These are phyloP conservation scores for Mucor piriformis DNA, from an alignment of 371 early-diverging fungal genomes.

Conservation along the genomic window DNA sequence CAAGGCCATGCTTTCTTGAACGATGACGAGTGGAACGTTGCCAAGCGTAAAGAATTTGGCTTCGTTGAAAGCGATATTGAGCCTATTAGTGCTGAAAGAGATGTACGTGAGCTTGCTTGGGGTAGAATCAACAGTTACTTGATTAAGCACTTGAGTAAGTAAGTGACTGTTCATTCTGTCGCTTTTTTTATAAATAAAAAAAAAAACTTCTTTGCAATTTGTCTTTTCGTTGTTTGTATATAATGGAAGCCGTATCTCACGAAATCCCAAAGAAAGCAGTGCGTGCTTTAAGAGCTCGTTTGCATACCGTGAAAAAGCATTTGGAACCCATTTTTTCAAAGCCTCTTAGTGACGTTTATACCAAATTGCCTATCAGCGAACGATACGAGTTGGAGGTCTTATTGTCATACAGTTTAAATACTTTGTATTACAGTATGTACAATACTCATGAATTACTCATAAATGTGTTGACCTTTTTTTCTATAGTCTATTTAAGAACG, in stretches of 20 bases:
- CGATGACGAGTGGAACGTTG: constrained; percentile 40
- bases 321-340: constrained; percentile 52
- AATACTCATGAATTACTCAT: not conserved
- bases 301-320: constrained; percentile 47
- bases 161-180: not conserved
- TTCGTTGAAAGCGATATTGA: constrained; percentile 38
- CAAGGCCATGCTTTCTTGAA: constrained; percentile 62
- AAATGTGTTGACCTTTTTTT: not conserved
- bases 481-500: constrained; percentile 55
- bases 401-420: constrained; percentile 56
- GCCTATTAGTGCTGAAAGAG: constrained; percentile 29
- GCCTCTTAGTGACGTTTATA: constrained; percentile 47
- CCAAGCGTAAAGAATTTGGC: constrained; percentile 44
- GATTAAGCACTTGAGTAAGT: constrained; percentile 33
- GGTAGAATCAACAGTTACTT: constrained; percentile 45
- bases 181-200: not conserved
- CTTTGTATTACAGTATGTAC: constrained; percentile 56
- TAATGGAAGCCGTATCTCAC: not conserved
- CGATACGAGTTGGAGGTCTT: constrained; percentile 60
- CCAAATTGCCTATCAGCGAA: constrained; percentile 48
- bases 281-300: constrained; percentile 38
- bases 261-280: constrained; percentile 40
- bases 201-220: no score
- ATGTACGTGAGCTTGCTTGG: constrained; percentile 49
- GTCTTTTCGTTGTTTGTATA: not conserved